Evolutionary conservation across 2,329 filamentous ascomycete species (phyloP), one percentile per base, ranked within the genome.

Genomic region (Colletotrichum neosansevieriae): DNA sequence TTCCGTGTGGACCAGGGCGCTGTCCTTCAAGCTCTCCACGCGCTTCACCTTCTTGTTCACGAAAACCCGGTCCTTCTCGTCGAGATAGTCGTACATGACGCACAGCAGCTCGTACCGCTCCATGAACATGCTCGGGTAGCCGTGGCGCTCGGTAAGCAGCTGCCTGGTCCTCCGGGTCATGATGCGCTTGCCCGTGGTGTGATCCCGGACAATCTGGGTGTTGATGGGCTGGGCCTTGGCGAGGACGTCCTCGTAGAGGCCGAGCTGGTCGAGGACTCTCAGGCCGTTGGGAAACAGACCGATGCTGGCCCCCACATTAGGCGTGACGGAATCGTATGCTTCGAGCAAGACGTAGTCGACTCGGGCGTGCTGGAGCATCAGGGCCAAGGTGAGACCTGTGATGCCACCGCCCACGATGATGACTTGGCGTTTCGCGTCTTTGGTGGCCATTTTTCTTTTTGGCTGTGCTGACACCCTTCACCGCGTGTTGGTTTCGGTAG

Each of bases 261-360:
- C 85, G 0, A 88, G 72, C 72, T 88, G 86, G 58, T 87, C 85
- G 0, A 87, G 72, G 6, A 88, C 81, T 0, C 81, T 77, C 4
- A 75, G 64, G 0, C 82, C 82, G 17, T 82, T 77, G 0, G 85
- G 76, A 0, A 79, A 68, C 0, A 87, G 70, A 1, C 78, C 83
- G 32, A 88, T 84, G 3, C 79, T 81, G 0, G 84, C 84, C 0
- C 86, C 86, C 0, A 82, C 75, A 19, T 80, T 75, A 0, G 85
- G 84, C 0, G 80, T 79, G 21, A 87, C 80, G 0, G 78, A 73
- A 0, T 67, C 29, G 51, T 82, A 75, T 0, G 76, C 74, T 69
- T 88, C 85, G 0, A 88, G 77, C 0, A 88, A 64, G 2, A 85
- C 66, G 71, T 82, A 87, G 69, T 86, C 80, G 62, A 88, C 81